Percentiles rank a stretch among this genome's conserved stretches.
Evolutionary conservation across 345 rosid species (phyloP).

Genomic region (Capsella bursapastoris): DNA sequence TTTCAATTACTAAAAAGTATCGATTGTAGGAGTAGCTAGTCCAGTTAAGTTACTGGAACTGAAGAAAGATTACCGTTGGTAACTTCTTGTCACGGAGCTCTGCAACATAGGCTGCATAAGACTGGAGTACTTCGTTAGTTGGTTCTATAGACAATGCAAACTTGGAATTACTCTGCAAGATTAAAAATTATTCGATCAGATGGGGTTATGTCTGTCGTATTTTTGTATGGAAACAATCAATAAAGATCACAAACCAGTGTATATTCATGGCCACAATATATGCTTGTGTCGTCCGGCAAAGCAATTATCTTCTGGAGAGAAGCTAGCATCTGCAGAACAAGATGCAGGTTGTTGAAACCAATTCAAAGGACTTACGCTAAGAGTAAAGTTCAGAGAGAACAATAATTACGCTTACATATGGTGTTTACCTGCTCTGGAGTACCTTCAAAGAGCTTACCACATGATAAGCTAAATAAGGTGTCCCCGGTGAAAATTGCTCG

Average conservation of each 20-base stretch:
- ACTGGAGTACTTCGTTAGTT: conserved; percentile 73
- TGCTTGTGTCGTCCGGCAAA: conserved; percentile 50
- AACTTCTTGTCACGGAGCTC: conserved; percentile 72
- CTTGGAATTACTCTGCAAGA: conserved; percentile 84
- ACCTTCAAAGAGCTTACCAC: conserved; percentile 98
- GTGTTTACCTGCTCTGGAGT: conserved; percentile 74
- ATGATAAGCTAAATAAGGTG: conserved; percentile 93
- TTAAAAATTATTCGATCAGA: background rate
- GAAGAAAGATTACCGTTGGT: conserved; percentile 64
- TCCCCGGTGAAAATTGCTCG: conserved; percentile 87
- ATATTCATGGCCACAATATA: conserved; percentile 92
- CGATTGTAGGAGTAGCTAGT: background rate
- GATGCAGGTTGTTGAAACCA: conserved; percentile 19
- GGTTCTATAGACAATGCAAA: conserved; percentile 94
- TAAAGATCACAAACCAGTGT: conserved; percentile 61
- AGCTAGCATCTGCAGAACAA: conserved; percentile 70
- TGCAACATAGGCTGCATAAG: conserved; percentile 73
- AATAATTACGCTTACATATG: no score
- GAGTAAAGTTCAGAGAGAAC: background rate
- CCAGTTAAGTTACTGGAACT: background rate
- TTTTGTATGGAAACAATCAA: conserved; percentile 11
- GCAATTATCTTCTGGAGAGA: conserved; percentile 55
- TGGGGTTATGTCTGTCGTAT: background rate
- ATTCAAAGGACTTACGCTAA: background rate
- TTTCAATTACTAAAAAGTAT: background rate